Evolutionary conservation across 2,329 filamentous ascomycete genomes (phyloP).

Genomic region (Neonectria magnoliae): DNA sequence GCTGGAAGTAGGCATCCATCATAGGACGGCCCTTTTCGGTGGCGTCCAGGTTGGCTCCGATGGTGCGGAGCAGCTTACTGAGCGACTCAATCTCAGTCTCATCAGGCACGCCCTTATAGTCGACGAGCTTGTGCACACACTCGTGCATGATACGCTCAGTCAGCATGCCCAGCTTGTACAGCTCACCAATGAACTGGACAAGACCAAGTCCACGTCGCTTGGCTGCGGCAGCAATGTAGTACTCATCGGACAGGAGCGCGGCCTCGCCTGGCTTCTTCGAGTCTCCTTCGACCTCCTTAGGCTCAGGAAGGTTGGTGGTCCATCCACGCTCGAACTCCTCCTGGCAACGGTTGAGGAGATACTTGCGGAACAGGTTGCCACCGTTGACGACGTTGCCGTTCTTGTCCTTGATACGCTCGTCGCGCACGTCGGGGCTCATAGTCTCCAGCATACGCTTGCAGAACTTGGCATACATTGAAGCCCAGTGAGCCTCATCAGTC

Average conservation of each 20-base stretch:
- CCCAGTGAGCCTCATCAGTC: conserved; percentile 98
- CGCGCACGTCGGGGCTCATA: conserved; percentile 94
- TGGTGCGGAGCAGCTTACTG: conserved; percentile 90
- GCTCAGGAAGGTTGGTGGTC: conserved; percentile 84
- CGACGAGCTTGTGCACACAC: conserved; percentile 95
- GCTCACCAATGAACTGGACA: conserved; percentile 98
- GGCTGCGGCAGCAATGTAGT: conserved; percentile 91
- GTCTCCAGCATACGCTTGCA: conserved; percentile 96
- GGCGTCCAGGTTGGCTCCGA: conserved; percentile 85
- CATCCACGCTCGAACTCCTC: conserved; percentile 99
- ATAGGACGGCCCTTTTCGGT: conserved; percentile 84
- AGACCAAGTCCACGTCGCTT: conserved; percentile 98
- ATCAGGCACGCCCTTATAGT: conserved; percentile 92
- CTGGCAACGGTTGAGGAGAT: conserved; percentile 97
- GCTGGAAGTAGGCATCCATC: conserved; percentile 94
- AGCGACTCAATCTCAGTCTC: conserved; percentile 97
- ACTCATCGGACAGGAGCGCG: conserved; percentile 91
- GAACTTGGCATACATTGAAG: conserved; percentile 98
- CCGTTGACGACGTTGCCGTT: conserved; percentile 87
- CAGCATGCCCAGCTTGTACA: conserved; percentile 98
- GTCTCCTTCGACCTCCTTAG: conserved; percentile 69
- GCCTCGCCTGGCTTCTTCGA: conserved; percentile 73
- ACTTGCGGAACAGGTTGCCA: conserved; percentile 96
- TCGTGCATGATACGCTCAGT: conserved; percentile 99
- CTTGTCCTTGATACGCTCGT: conserved; percentile 95